Evolutionary conservation across 495 filamentous ascomycete genomes (phyloP).

Genomic region (Aspergillus funiculosus): DNA sequence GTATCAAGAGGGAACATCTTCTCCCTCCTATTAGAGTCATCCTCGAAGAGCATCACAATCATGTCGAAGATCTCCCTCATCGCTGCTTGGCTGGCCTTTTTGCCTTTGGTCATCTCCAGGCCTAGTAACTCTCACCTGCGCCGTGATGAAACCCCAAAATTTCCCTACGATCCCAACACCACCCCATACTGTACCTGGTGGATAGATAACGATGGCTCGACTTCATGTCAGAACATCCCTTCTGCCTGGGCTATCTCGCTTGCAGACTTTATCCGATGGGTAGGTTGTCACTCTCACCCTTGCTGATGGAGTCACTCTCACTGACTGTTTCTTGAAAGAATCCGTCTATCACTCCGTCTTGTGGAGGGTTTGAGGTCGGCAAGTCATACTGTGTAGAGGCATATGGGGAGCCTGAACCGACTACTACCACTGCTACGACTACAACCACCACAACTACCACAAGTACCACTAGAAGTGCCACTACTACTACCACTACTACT

Average conservation of each 20-base stretch:
- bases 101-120: not conserved
- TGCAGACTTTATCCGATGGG: conserved; percentile 5
- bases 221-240: not conserved
- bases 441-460: conserved; percentile 4
- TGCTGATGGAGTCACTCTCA: not conserved
- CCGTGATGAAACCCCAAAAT: conserved; percentile 3
- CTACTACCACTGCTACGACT: conserved; percentile 1
- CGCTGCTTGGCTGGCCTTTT: not conserved
- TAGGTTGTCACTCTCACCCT: not conserved
- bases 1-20: not conserved
- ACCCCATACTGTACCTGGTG: conserved; percentile 4
- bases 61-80: not conserved
- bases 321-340: conserved; percentile 16
- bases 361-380: conserved; percentile 12
- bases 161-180: conserved; percentile 5
- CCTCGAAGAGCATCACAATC: not conserved
- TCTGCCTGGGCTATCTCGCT: not conserved
- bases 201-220: conserved; percentile 6
- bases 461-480: not conserved
- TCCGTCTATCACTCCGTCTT: conserved; percentile 13
- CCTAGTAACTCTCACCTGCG: not conserved
- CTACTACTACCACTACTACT: conserved; percentile 1
- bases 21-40: not conserved
- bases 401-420: conserved; percentile 13
- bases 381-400: conserved; percentile 21